Evolutionary conservation across 148 eudicot species (phyloP), one percentile per base, ranked within the genome.

Genomic region (Silene conica): DNA sequence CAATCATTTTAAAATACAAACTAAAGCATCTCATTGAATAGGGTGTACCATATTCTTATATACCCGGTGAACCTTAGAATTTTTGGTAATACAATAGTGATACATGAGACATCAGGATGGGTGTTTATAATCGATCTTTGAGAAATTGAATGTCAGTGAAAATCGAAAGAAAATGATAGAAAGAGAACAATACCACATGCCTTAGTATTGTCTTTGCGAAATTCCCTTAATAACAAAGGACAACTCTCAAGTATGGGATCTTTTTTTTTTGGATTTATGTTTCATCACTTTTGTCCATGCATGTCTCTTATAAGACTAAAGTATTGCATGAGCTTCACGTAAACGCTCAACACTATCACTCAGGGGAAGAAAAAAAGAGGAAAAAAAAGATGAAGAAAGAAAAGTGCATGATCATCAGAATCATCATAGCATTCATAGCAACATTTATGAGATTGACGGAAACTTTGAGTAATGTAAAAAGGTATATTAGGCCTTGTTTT

Each of bases 231-330:
- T 34, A 5, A 34, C 41, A 34, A 79, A 79, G 75, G 78, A 74
- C 78, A 75, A 70, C 63, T 43, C 58, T 74, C 50, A 79, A 79
- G 82, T 78, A 74, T 79, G 78, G 82, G 78, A 79, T 79, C 75
- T 77, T 74, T 31, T 67, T 31, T 67, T 61, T 61, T 63, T 25
- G 46, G 20, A 19, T 21, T 59, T 20, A 4, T 56, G 9, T 62
- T 25, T 71, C 48, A 60, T 62, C 45, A 48, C 67, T 69, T 41
- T 77, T 0, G 28, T 48, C 11, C 13, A 6, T 48, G 18, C 54
- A 66, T 77, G 48, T 52, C 26, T 19, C 26, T 34, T 26, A 26
- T 50, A 12, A 21, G 11, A 48, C 28, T 50, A 7, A 6, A 22
- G 23, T 20, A 15, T 16, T 56, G 8, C 5, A 18, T 31, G 75